Base-by-base conservation (phyloP, 129 eudicot species). In the Deinandra increscens region DNA sequence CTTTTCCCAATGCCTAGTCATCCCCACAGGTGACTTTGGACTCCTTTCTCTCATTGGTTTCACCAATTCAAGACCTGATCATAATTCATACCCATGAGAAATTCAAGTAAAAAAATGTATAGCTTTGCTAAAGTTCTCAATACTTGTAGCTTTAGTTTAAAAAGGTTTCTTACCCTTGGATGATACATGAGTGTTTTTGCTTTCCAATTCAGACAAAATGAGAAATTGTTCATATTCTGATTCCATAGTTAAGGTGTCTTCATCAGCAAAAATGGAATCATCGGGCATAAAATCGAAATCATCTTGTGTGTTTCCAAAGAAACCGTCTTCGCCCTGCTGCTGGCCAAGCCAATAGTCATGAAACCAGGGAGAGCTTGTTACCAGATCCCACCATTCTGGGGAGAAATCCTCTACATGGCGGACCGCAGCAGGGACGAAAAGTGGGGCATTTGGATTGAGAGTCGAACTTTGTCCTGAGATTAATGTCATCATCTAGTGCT, bases 321-420 rank as follows among this genome's bases (percentile, higher is more conserved):
- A 82, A 49, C 78, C 77, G 56, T 79, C 93, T 62, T 85, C 91
- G 3, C 79, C 93, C 61, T 87, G 94, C 69, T 82, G 85, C 79
- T 94, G 94, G 79, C 89, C 87, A 19, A 94, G 82, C 99, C 99
- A 94, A 71, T 94, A 90, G 78, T 85, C 91, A 26, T 81, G 87
- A 70, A 85, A 94, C 99, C 97, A 94, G 3, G 88, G 77, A 14
- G 96, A 81, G 22, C 96, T 87, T 29, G 89, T 94, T 73, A 90
- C 95, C 73, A 94, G 75, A 39, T 87, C 78, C 90, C 92, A 94
- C 99, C 99, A 94, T 72, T 94, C 94, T 0, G 97, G 96, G 12
- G 97, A 94, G 85, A 92, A 92, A 58, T 92, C 96, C 75, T 92
- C 98, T 55, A 92, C 96, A 67, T 87, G 95, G 33, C 86, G 85